Conservation (phyloP, 2,329 filamentous ascomycete species). For the Diaporthe ampelina region DNA sequence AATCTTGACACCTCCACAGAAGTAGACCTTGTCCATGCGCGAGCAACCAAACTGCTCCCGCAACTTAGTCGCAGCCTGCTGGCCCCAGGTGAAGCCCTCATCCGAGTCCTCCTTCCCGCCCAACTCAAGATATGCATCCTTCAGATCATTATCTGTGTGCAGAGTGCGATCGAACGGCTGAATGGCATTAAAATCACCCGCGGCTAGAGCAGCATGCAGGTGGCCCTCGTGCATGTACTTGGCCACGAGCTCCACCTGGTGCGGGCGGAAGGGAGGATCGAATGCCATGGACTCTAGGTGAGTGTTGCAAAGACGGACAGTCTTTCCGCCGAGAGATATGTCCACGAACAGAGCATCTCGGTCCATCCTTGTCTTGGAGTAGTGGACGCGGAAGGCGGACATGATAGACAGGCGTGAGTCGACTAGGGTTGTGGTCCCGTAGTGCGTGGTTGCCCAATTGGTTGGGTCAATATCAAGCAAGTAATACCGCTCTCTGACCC, state of each 20-base stretch:
- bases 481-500: constrained; percentile 62
- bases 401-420: constrained; percentile 60
- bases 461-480: constrained; percentile 60
- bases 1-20: constrained; percentile 53
- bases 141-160: constrained; percentile 60
- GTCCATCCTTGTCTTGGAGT: constrained; percentile 62
- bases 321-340: constrained; percentile 50
- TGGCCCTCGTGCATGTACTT: constrained; percentile 55
- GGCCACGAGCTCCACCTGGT: constrained; percentile 61
- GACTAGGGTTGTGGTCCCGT: constrained; percentile 67
- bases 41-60: constrained; percentile 62
- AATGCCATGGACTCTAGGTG: constrained; percentile 69
- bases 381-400: constrained; percentile 64
- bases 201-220: constrained; percentile 59
- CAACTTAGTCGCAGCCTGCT: constrained; percentile 60
- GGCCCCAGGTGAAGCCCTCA: constrained; percentile 70
- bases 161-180: constrained; percentile 65
- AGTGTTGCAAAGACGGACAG: constrained; percentile 66
- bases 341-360: constrained; percentile 71
- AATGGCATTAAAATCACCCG: constrained; percentile 72
- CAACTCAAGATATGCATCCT: constrained; percentile 66
- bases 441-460: constrained; percentile 60
- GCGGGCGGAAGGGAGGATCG: constrained; percentile 62
- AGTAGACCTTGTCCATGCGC: constrained; percentile 72
- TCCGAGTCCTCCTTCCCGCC: constrained; percentile 65